Base-by-base conservation (phyloP, 2,329 filamentous ascomycete species). In the Colletotrichum sp. region DNA sequence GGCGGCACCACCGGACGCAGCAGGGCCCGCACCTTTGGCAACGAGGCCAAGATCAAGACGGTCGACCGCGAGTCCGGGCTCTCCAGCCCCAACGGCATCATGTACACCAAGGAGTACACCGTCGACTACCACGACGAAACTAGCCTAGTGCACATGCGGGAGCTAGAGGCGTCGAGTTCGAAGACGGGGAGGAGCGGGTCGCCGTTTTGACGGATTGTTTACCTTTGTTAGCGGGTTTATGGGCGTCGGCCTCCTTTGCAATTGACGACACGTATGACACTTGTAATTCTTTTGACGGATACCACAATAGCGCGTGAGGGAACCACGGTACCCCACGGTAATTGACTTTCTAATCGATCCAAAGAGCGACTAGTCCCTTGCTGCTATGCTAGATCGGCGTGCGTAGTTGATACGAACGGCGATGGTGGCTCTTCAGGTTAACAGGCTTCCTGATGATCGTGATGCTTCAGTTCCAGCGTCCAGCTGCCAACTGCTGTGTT, bases 111-210 rank as follows among this genome's bases (percentile, higher is more conserved):
- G 57, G 81, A 82, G 16, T 86, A 85, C 52, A 76, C 80, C 10
- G 84, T 86, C 2, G 82, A 85, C 65, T 85, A 81, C 39, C 80
- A 75, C 16, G 83, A 85, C 71, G 84, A 85, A 67, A 78, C 79
- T 3, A 80, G 81, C 6, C 68, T 85, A 21, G 82, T 85, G 2
- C 73, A 80, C 16, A 79, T 84, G 79, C 79, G 79, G 28, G 82
- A 83, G 9, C 16, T 81, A 55, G 76, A 77, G 24, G 68, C 68
- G 2, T 68, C 63, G 49, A 76, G 76, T 57, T 76, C 73, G 28
- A 76, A 70, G 59, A 72, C 68, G 4, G 65, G 68, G 13, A 36
- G 76, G 34, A 76, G 64, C 34, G 70, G 70, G 8, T 73, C 69
- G 15, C 62, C 73, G 12, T 76, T 76, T 10, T 76, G 73, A 52